Evolutionary conservation across 768 basidiomycete species (phyloP).

Genomic region (Tricholoma furcatifolium): DNA sequence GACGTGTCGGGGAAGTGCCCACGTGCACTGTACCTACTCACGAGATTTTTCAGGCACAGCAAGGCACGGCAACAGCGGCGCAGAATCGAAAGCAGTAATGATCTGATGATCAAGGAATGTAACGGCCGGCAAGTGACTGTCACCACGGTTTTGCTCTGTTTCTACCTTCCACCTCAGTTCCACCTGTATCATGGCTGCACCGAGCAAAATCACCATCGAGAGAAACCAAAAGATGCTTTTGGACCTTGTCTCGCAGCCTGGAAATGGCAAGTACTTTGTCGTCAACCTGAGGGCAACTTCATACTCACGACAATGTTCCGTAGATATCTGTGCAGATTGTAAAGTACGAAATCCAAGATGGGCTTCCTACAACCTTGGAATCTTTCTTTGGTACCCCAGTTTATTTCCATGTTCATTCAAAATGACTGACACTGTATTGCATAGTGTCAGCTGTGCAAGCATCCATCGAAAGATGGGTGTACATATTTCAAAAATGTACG

Average conservation of each 20-base stretch:
- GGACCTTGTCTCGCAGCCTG: constrained; percentile 69
- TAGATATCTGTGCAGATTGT: constrained; percentile 92
- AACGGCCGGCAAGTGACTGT: background rate
- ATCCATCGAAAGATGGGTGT: constrained; percentile 95
- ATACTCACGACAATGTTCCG: constrained; percentile 9
- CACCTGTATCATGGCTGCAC: constrained; percentile 27
- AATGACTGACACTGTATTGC: constrained; percentile 2
- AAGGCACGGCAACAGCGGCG: too few relatives aligned
- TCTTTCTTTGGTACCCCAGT: constrained; percentile 75
- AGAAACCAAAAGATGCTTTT: constrained; percentile 64
- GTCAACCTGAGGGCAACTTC: constrained; percentile 5
- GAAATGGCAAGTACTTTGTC: constrained; percentile 66
- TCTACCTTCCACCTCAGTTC: background rate
- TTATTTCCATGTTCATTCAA: background rate
- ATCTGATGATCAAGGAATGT: background rate
- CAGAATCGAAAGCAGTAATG: too few relatives aligned
- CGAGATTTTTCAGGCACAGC: background rate
- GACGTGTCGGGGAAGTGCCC: too few relatives aligned
- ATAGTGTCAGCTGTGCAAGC: constrained; percentile 82
- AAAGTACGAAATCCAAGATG: constrained; percentile 84
- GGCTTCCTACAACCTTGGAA: constrained; percentile 87
- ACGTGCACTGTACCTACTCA: too few relatives aligned
- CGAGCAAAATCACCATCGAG: constrained; percentile 62
- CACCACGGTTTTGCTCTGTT: background rate
- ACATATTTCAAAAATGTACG: constrained; percentile 91